phyloP scores from a whole-genome alignment of 2,329 filamentous ascomycete genomes.

The Ophiognomonia clavigignenti-juglandacearum region DNA sequence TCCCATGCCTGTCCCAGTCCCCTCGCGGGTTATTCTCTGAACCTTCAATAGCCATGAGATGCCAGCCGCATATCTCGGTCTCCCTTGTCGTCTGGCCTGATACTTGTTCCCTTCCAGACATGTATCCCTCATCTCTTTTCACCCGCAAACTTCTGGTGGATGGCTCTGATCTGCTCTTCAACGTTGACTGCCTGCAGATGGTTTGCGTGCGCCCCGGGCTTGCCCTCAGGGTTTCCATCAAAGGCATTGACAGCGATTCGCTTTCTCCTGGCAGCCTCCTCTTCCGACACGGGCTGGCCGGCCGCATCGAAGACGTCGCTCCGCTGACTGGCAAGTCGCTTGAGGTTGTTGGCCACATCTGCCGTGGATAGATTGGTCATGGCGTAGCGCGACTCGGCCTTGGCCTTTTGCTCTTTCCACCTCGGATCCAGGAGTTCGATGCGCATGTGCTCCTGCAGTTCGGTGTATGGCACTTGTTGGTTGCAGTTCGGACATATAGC shows the following conservation, averaged over 20 bases:
- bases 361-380: slow-evolving; percentile 81
- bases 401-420: slow-evolving; percentile 94
- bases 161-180: slow-evolving; percentile 74
- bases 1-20: background rate
- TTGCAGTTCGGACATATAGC: slow-evolving; percentile 90
- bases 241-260: slow-evolving; percentile 61
- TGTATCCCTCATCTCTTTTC: slow-evolving; percentile 24
- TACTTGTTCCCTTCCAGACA: too few relatives aligned
- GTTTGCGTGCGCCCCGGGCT: slow-evolving; percentile 46
- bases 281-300: slow-evolving; percentile 64
- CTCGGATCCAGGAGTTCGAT: slow-evolving; percentile 91
- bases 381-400: slow-evolving; percentile 76
- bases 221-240: slow-evolving; percentile 60
- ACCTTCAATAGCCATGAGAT: background rate
- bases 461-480: slow-evolving; percentile 79
- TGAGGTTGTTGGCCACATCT: slow-evolving; percentile 90
- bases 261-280: slow-evolving; percentile 72
- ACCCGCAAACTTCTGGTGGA: slow-evolving; percentile 49
- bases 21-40: background rate
- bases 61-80: too few relatives aligned
- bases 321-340: slow-evolving; percentile 85
- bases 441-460: slow-evolving; percentile 88
- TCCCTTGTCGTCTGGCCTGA: too few relatives aligned
- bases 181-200: slow-evolving; percentile 69
- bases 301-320: slow-evolving; percentile 81